Conservation (phyloP, 2,329 filamentous ascomycete genomes). For the Fusarium sp. region DNA sequence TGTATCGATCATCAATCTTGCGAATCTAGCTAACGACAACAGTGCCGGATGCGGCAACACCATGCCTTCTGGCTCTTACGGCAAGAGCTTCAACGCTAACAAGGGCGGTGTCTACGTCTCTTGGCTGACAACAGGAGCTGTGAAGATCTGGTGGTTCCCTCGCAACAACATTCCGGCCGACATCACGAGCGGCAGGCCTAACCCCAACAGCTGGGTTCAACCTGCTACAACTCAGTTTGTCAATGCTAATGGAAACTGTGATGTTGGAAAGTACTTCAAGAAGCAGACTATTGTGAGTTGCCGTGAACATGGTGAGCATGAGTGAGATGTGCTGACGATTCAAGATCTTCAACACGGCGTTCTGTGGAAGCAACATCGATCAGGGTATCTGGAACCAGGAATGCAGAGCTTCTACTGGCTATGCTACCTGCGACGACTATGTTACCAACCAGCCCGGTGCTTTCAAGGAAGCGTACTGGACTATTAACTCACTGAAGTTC, state of each 20-base stretch:
- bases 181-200: constrained; percentile 14
- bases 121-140: constrained; percentile 13
- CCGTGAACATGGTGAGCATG: fast-evolving
- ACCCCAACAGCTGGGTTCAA: constrained; percentile 13
- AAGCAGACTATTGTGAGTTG: constrained; percentile 21
- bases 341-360: constrained; percentile 21
- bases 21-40: neutral
- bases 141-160: constrained; percentile 27
- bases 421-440: constrained; percentile 14
- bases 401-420: constrained; percentile 17
- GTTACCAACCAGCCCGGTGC: constrained; percentile 12
- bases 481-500: constrained; percentile 14
- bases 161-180: constrained; percentile 13
- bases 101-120: constrained; percentile 17
- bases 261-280: constrained; percentile 27
- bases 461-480: constrained; percentile 17
- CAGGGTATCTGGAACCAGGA: constrained; percentile 16
- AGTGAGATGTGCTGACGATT: neutral
- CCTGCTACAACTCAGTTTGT: constrained; percentile 22
- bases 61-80: constrained; percentile 17
- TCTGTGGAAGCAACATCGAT: constrained; percentile 18
- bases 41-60: constrained; percentile 21
- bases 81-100: constrained; percentile 19
- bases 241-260: constrained; percentile 23
- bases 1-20: fast-evolving